phyloP scores from a whole-genome alignment of 1,284 basidiomycete species.

The Naganishia liquefaciens region DNA sequence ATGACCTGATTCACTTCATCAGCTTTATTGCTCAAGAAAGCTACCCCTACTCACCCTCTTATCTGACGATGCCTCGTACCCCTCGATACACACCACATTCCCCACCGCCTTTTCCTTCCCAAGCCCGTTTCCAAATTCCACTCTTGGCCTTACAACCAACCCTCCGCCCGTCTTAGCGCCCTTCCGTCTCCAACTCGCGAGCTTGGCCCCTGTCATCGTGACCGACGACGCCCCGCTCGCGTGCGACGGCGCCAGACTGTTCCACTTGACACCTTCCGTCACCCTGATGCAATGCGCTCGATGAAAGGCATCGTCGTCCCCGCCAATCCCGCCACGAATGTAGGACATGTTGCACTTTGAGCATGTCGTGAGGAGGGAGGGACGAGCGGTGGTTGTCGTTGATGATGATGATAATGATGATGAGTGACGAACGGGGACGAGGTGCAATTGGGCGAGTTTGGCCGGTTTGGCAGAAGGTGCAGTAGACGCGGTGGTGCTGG shows the following conservation, averaged over 20 bases:
- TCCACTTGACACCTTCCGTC: constrained; percentile 52
- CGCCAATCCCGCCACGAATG: constrained; percentile 46
- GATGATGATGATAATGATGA: constrained; percentile 8
- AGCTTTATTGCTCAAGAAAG: neutral
- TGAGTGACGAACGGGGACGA: constrained; percentile 18
- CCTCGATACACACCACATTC: constrained; percentile 47
- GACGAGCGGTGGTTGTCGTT: neutral
- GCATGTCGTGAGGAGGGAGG: constrained; percentile 43
- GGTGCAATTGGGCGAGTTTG: constrained; percentile 21
- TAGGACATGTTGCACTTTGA: constrained; percentile 54
- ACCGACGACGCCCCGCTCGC: constrained; percentile 1
- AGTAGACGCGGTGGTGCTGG: neutral
- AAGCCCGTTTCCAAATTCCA: constrained; percentile 33
- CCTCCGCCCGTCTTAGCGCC: constrained; percentile 30
- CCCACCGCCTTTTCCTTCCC: constrained; percentile 38
- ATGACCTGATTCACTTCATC: constrained; percentile 40
- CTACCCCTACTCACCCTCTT: constrained; percentile 31
- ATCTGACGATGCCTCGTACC: constrained; percentile 26
- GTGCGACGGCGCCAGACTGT: constrained; percentile 20
- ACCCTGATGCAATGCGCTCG: constrained; percentile 52
- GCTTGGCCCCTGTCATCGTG: constrained; percentile 27
- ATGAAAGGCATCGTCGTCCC: constrained; percentile 51
- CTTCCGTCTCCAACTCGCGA: neutral
- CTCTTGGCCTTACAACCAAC: constrained; percentile 35
- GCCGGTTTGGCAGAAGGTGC: neutral